These are phyloP conservation scores for Solanum bukasovii DNA, from an alignment of 257 asterid species.

Conservation along the genomic window DNA sequence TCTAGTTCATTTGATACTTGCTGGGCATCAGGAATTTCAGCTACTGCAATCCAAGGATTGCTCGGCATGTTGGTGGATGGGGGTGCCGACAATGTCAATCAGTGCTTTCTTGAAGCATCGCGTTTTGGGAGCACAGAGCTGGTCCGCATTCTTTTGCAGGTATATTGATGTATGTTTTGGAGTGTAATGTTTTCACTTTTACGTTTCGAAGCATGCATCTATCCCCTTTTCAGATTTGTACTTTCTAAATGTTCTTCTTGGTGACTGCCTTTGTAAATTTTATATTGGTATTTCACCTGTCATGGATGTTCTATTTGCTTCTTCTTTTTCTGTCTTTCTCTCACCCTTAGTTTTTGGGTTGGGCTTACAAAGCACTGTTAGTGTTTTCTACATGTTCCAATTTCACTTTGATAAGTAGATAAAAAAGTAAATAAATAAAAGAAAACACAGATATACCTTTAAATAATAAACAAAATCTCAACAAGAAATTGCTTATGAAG, in stretches of 20 bases:
- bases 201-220: not conserved
- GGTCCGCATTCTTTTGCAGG: conserved; percentile 96
- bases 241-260: not conserved
- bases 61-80: conserved; percentile 95
- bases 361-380: not conserved
- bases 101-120: conserved; percentile 97
- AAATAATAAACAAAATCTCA: not conserved
- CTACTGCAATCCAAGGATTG: conserved; percentile 86
- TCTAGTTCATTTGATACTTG: conserved; percentile 94
- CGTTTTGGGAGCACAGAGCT: conserved; percentile 99
- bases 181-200: not conserved
- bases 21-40: conserved; percentile 96
- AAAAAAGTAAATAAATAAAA: not conserved
- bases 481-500: not conserved
- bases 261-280: not conserved
- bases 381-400: not conserved
- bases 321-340: not conserved
- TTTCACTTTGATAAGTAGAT: not conserved
- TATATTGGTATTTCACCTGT: not conserved
- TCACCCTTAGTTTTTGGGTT: not conserved
- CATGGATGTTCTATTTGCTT: not conserved
- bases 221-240: not conserved
- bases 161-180: conserved; percentile 6
- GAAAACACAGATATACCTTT: not conserved
- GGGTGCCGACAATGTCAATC: conserved; percentile 97